Base-by-base conservation (phyloP, 257 asterid species). In the Forsythia viridissima region DNA sequence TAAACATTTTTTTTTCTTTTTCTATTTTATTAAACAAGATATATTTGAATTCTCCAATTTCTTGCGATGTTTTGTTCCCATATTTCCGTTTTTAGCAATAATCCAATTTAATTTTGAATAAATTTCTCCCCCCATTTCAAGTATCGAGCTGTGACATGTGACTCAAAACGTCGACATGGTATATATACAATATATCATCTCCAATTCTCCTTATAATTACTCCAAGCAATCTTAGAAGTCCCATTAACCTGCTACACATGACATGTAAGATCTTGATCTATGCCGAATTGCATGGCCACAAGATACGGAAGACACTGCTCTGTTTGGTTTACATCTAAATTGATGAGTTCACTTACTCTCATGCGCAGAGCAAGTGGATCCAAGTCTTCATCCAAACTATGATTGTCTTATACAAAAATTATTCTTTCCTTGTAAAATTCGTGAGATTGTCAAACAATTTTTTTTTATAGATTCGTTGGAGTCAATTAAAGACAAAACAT, bases 211-310 rank as follows among this genome's bases (percentile, higher is more conserved):
- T 40, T 36, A 80, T 79, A 84, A 37, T 77, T 44, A 0, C 74
- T 71, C 84, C 88, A 85, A 57, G 88, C 82, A 34, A 70, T 51
- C 66, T 79, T 74, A 5, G 83, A 71, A 41, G 76, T 48, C 39
- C 4, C 46, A 40, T 48, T 37, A 34, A 59, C 77, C n/a, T 61
- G 74, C 1, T 36, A 51, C 34, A 78, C 82, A 4, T 9, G 42
- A 6, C 73, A 77, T 0, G 89, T 88, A 37, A 87, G 57, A 34
- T 24, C 24, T 24, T 88, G 92, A 83, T 88, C 89, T 55, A 79
- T 9, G 9, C 82, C 87, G 38, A 89, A 86, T 10, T 89, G 93
- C 91, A 67, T 83, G 0, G 89, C 81, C 5, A 86, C 93, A 11
- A 90, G 85, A 65, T 89, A 86, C 1, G 91, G 89, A 37, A 76